Conservation (phyloP, 306 rosid species). For the Pterocarpus macrocarpus region DNA sequence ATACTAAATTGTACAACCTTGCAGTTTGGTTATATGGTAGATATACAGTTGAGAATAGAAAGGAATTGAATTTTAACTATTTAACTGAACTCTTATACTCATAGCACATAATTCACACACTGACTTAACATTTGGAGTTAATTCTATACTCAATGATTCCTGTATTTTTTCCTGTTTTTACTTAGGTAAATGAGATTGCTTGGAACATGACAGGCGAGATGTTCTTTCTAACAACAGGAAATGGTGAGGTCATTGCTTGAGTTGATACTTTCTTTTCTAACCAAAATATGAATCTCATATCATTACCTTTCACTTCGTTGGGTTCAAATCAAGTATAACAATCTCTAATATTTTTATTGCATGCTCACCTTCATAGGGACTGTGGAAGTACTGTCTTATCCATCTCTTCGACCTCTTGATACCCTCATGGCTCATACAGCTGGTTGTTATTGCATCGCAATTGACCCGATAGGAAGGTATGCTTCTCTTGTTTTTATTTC, state of each 20-base stretch:
- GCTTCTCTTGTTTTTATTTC: constrained; percentile 39
- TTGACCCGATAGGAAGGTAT: constrained; percentile 94
- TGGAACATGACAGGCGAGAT: constrained; percentile 96
- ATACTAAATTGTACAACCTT: background rate
- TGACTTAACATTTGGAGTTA: constrained; percentile 1
- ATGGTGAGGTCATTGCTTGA: constrained; percentile 64
- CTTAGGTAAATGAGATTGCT: constrained; percentile 95
- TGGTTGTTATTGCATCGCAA: constrained; percentile 97
- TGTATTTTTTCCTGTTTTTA: constrained; percentile 17
- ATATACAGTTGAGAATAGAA: constrained; percentile 5
- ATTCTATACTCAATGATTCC: constrained; percentile 21
- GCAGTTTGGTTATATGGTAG: constrained; percentile 34
- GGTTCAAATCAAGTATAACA: constrained; percentile 18
- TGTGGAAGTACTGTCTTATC: constrained; percentile 91
- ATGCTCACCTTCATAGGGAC: constrained; percentile 63
- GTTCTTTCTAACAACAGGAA: constrained; percentile 94
- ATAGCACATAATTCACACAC: constrained; percentile 19
- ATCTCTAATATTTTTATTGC: constrained; percentile 33
- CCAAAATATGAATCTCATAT: constrained; percentile 8
- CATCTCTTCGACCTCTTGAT: constrained; percentile 87
- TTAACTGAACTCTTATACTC: too few relatives aligned
- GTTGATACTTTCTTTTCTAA: background rate
- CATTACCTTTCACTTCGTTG: background rate
- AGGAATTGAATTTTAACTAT: background rate
- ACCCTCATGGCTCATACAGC: constrained; percentile 99